phyloP scores from a whole-genome alignment of 345 rosid species.

The Dipteronia sinensis region DNA sequence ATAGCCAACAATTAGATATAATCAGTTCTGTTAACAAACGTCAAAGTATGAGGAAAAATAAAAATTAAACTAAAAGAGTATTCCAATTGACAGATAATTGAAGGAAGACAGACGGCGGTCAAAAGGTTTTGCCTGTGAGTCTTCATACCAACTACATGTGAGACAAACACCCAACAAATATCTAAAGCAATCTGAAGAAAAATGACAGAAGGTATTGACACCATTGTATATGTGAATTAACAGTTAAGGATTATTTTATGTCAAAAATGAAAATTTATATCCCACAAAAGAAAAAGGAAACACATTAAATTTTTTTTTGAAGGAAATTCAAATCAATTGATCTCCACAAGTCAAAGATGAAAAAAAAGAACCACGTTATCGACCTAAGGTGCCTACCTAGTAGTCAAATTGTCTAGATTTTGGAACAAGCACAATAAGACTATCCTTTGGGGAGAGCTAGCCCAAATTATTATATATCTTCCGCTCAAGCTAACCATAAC shows the following conservation, averaged over 20 bases:
- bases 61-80: background rate
- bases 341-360: background rate
- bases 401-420: background rate
- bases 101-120: background rate
- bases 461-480: background rate
- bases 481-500: constrained; percentile 2
- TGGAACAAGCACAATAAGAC: background rate
- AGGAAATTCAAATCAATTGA: background rate
- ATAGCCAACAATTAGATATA: background rate
- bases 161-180: constrained; percentile 13
- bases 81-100: background rate
- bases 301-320: background rate
- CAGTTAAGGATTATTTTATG: background rate
- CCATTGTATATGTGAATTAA: background rate
- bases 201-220: background rate
- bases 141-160: constrained; percentile 6
- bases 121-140: constrained; percentile 9
- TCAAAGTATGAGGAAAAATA: background rate
- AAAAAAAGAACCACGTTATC: background rate
- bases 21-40: constrained; percentile 1
- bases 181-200: constrained; percentile 7
- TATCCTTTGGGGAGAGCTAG: constrained; percentile 2
- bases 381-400: background rate
- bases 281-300: background rate
- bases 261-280: background rate